A percentile compares a stretch with the other conserved stretches of the same genome.
phyloP scores from a whole-genome alignment of 306 rosid genomes.

The Cicer chorassanicum region DNA sequence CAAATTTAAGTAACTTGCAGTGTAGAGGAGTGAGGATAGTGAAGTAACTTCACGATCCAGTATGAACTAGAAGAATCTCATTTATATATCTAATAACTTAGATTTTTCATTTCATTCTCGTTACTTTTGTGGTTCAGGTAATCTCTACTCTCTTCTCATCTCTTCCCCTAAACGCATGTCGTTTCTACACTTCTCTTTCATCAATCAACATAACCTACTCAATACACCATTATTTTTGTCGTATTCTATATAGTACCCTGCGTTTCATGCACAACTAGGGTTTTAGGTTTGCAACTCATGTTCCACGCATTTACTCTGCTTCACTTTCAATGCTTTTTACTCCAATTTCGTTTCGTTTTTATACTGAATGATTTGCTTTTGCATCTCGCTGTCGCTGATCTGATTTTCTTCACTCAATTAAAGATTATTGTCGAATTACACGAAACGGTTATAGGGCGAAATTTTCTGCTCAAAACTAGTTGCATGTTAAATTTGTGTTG shows the following conservation, averaged over 20 bases:
- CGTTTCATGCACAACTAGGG: conserved; percentile 49
- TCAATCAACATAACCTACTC: neutral
- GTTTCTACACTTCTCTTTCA: neutral
- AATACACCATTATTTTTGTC: neutral
- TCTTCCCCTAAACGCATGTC: neutral
- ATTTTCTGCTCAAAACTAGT: neutral
- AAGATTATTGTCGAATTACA: neutral
- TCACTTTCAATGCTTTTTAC: neutral
- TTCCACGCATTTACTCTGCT: neutral
- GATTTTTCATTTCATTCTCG: conserved; percentile 20
- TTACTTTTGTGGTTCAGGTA: conserved; percentile 19
- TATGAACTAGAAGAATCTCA: conserved; percentile 21
- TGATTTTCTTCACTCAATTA: conserved; percentile 1
- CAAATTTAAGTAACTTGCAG: too few relatives aligned
- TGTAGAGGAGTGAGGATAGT: conserved; percentile 7
- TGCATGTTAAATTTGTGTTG: neutral
- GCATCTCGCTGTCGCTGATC: neutral
- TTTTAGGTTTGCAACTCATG: conserved; percentile 49
- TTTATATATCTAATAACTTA: conserved; percentile 34
- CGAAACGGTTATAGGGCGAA: neutral
- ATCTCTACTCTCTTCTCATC: neutral
- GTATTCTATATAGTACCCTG: neutral
- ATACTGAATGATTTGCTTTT: neutral
- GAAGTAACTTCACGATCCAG: conserved; percentile 36
- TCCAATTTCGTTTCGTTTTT: conserved; percentile 11